Percentiles rank a stretch among this genome's conserved stretches.
Evolutionary conservation across 2,329 filamentous ascomycete genomes (phyloP).

Genomic region (Fusarium incarnatum): DNA sequence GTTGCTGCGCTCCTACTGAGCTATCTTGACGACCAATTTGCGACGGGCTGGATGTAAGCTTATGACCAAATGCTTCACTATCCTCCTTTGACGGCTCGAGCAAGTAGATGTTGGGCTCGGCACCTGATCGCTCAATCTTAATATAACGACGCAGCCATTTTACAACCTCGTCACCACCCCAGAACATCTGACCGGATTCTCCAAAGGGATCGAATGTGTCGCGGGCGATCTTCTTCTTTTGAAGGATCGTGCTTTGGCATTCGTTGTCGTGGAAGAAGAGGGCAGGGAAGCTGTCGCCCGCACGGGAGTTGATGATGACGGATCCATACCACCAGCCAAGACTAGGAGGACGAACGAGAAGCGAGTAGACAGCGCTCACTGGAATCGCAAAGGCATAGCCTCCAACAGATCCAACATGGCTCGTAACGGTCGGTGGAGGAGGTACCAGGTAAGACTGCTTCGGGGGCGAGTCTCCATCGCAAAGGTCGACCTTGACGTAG

Average conservation of each 20-base stretch:
- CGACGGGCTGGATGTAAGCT: slow-evolving; percentile 58
- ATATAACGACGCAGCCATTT: slow-evolving; percentile 91
- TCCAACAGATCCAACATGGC: slow-evolving; percentile 76
- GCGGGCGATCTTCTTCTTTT: slow-evolving; percentile 85
- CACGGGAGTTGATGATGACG: slow-evolving; percentile 89
- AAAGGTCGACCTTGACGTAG: slow-evolving; percentile 95
- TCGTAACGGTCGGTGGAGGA: slow-evolving; percentile 86
- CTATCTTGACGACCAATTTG: slow-evolving; percentile 50
- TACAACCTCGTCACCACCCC: slow-evolving; percentile 96
- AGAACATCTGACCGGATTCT: slow-evolving; percentile 88
- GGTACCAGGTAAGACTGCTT: slow-evolving; percentile 91
- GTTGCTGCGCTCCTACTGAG: slow-evolving; percentile 44
- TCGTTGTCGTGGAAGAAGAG: slow-evolving; percentile 98
- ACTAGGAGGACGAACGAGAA: slow-evolving; percentile 90
- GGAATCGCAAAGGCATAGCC: slow-evolving; percentile 93
- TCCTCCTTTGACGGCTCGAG: slow-evolving; percentile 90
- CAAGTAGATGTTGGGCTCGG: slow-evolving; percentile 91
- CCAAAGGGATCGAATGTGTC: slow-evolving; percentile 93
- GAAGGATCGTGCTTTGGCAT: slow-evolving; percentile 93
- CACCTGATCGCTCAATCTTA: slow-evolving; percentile 81
- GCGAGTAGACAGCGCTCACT: slow-evolving; percentile 87
- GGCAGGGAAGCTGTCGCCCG: slow-evolving; percentile 93
- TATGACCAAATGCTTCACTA: slow-evolving; percentile 79
- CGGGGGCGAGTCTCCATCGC: slow-evolving; percentile 82
- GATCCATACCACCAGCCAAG: slow-evolving; percentile 99